Evolutionary conservation across 129 eudicot genomes (phyloP).

Genomic region (Kitagawia praeruptora): DNA sequence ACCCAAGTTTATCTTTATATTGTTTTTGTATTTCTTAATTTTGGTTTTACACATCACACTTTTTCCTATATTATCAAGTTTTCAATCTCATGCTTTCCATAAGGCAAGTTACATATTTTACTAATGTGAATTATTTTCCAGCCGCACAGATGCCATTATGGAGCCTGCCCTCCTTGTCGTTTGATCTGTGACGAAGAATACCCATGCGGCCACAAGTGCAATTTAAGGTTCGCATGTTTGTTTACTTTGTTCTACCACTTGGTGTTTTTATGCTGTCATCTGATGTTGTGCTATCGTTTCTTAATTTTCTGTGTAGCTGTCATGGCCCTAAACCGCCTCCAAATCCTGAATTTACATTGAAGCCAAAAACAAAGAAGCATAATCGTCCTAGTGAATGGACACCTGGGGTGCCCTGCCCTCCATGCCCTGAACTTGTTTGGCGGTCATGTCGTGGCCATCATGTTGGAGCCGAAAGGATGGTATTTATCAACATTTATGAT

Average conservation of each 20-base stretch:
- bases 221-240: slow-evolving; percentile 49
- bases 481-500: slow-evolving; percentile 18
- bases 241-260: neutral
- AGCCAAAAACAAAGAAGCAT: slow-evolving; percentile 76
- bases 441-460: slow-evolving; percentile 78
- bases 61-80: neutral
- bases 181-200: slow-evolving; percentile 70
- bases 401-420: slow-evolving; percentile 81
- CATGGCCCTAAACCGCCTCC: slow-evolving; percentile 96
- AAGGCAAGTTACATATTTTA: slow-evolving; percentile 5
- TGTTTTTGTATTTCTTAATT: neutral
- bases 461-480: slow-evolving; percentile 85
- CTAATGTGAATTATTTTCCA: slow-evolving; percentile 22
- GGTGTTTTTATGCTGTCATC: slow-evolving; percentile 2
- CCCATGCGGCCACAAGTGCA: slow-evolving; percentile 82
- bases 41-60: neutral
- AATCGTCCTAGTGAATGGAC: slow-evolving; percentile 41
- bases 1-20: neutral
- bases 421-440: slow-evolving; percentile 89
- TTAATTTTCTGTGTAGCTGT: slow-evolving; percentile 39
- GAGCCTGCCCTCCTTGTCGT: slow-evolving; percentile 88
- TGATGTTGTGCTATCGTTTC: neutral
- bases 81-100: neutral
- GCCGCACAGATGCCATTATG: slow-evolving; percentile 97
- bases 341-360: slow-evolving; percentile 71